Evolutionary conservation across 148 eudicot genomes (phyloP).

Genomic region (Tetragonia tetragonoides): DNA sequence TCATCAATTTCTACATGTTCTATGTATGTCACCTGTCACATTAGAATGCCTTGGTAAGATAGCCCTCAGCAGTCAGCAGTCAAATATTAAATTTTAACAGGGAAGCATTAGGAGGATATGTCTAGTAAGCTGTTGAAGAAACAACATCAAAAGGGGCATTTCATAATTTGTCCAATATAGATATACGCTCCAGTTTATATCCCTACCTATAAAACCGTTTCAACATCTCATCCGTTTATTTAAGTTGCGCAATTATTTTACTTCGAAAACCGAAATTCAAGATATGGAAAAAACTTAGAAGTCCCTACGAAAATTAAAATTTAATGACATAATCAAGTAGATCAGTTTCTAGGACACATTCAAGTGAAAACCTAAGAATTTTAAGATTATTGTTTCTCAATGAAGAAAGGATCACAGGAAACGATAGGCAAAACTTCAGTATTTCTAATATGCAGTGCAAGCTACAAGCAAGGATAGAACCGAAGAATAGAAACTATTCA

Average conservation of each 20-base stretch:
- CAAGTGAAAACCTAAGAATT: background rate
- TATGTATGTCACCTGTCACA: slow-evolving; percentile 61
- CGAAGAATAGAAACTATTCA: slow-evolving; percentile 13
- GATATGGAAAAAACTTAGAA: background rate
- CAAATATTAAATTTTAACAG: background rate
- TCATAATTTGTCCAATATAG: background rate
- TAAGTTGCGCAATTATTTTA: background rate
- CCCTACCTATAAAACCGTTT: background rate
- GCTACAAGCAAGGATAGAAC: background rate
- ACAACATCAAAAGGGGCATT: background rate
- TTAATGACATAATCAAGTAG: background rate
- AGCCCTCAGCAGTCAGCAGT: background rate
- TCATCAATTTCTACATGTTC: slow-evolving; percentile 71
- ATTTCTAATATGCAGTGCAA: background rate
- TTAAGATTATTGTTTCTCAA: background rate
- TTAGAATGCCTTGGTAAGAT: background rate
- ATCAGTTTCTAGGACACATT: background rate
- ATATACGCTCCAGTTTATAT: background rate
- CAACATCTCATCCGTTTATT: background rate
- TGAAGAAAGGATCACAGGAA: background rate
- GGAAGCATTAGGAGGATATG: background rate
- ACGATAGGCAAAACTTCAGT: background rate
- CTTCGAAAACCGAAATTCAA: background rate
- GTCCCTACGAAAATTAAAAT: background rate
- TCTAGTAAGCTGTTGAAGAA: background rate